Conservation (phyloP, 176 grass and related monocot genomes). For the Aegilops tauschii region DNA sequence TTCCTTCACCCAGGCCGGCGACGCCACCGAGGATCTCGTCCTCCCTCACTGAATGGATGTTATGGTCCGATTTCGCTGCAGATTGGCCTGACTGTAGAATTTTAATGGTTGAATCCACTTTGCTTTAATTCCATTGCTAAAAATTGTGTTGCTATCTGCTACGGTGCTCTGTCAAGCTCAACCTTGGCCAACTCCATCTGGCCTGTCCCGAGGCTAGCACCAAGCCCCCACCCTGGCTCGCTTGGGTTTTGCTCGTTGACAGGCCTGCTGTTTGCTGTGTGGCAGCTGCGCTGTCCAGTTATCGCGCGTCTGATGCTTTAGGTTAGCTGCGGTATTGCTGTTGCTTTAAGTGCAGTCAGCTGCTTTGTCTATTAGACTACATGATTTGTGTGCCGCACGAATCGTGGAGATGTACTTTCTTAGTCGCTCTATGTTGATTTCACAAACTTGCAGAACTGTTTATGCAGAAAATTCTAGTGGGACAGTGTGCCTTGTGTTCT, state of each 20-base stretch:
- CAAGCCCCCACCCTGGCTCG: neutral
- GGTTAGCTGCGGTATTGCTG: neutral
- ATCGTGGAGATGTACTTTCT: too few relatives aligned
- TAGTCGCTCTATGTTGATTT: too few relatives aligned
- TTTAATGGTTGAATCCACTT: neutral
- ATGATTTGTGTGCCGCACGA: too few relatives aligned
- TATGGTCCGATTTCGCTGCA: too few relatives aligned
- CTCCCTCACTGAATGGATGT: too few relatives aligned
- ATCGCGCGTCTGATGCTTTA: neutral
- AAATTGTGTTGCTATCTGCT: neutral
- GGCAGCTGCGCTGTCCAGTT: neutral
- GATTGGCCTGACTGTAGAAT: neutral
- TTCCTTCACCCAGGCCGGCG: too few relatives aligned
- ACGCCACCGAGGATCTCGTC: too few relatives aligned
- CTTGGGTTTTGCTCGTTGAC: neutral
- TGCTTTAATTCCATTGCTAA: neutral
- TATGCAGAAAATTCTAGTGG: too few relatives aligned
- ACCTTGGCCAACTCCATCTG: neutral
- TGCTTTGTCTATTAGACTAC: too few relatives aligned
- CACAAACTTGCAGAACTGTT: too few relatives aligned
- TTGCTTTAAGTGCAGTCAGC: neutral
- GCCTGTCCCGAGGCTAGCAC: neutral
- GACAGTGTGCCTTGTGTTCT: too few relatives aligned
- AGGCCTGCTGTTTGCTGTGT: neutral
- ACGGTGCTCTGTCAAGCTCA: neutral